Conservation (phyloP, 192 early-diverging fungal genomes). For the Dimargaris xerosporica region DNA sequence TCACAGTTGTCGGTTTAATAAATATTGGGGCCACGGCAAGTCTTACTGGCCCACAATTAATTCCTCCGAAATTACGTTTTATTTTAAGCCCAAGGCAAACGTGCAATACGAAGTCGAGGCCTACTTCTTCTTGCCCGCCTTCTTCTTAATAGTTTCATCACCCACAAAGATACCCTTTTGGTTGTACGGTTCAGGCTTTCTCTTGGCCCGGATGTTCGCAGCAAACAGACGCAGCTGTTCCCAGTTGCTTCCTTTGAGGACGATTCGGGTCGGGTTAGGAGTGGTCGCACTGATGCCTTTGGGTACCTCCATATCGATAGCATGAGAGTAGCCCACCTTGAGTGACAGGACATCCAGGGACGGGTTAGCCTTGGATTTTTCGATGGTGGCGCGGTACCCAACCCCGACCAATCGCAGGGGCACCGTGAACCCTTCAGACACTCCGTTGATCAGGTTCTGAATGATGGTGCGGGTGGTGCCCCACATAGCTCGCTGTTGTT, state of each 20-base stretch:
- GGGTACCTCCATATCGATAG: constrained; percentile 63
- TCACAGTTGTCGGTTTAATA: no score
- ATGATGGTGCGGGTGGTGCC: constrained; percentile 87
- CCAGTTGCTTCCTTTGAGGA: constrained; percentile 65
- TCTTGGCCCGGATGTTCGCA: constrained; percentile 75
- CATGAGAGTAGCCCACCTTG: constrained; percentile 81
- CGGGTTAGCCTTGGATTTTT: constrained; percentile 20
- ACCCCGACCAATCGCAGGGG: constrained; percentile 81
- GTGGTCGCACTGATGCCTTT: constrained; percentile 54
- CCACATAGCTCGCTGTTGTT: constrained; percentile 86
- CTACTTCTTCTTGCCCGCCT: constrained; percentile 93
- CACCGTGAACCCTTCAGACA: constrained; percentile 74
- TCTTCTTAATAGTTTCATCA: constrained; percentile 97
- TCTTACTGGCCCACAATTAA: no score
- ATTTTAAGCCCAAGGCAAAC: no score
- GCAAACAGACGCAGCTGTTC: constrained; percentile 80
- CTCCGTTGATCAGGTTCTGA: constrained; percentile 72
- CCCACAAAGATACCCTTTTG: constrained; percentile 98
- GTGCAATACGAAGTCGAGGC: background rate
- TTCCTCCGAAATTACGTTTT: no score
- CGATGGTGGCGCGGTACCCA: constrained; percentile 80
- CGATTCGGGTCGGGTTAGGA: constrained; percentile 68
- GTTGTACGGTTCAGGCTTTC: constrained; percentile 96
- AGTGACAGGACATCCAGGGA: constrained; percentile 41
- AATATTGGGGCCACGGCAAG: no score